These are phyloP conservation scores for Chlorociboria aeruginascens DNA, from an alignment of 495 filamentous ascomycete species.

Conservation along the genomic window DNA sequence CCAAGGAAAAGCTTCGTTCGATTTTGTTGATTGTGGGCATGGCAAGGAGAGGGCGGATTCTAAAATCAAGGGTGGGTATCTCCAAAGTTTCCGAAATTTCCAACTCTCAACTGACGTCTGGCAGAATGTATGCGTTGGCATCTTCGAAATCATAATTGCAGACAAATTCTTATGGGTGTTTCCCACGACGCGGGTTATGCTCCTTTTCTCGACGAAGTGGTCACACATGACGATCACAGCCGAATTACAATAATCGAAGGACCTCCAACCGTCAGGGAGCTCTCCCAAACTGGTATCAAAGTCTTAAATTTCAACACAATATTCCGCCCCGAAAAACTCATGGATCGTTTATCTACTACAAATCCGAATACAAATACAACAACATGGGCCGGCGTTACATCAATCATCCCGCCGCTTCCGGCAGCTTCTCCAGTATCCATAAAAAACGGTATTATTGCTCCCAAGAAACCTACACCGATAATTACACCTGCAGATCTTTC, in stretches of 20 bases:
- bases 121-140: slow-evolving; percentile 46
- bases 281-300: slow-evolving; percentile 44
- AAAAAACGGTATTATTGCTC: not conserved
- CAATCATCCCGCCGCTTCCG: slow-evolving; percentile 23
- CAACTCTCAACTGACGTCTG: too few species aligned
- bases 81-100: too few species aligned
- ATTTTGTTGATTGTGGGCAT: slow-evolving; percentile 63
- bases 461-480: slow-evolving; percentile 11
- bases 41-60: slow-evolving; percentile 58
- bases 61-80: slow-evolving; percentile 57
- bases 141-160: slow-evolving; percentile 66
- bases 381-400: slow-evolving; percentile 18
- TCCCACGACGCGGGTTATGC: slow-evolving; percentile 66
- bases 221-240: slow-evolving; percentile 38
- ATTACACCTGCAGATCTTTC: slow-evolving; percentile 24
- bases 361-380: not conserved
- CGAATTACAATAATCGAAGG: slow-evolving; percentile 69
- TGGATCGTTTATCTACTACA: slow-evolving; percentile 20
- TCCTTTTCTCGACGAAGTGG: slow-evolving; percentile 52
- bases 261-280: slow-evolving; percentile 52
- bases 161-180: slow-evolving; percentile 69
- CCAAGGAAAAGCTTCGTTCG: slow-evolving; percentile 53
- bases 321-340: slow-evolving; percentile 51
- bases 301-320: slow-evolving; percentile 49
- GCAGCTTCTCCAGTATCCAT: slow-evolving; percentile 18